Evolutionary conservation across 768 basidiomycete genomes (phyloP).

Genomic region (Zangia roseola): DNA sequence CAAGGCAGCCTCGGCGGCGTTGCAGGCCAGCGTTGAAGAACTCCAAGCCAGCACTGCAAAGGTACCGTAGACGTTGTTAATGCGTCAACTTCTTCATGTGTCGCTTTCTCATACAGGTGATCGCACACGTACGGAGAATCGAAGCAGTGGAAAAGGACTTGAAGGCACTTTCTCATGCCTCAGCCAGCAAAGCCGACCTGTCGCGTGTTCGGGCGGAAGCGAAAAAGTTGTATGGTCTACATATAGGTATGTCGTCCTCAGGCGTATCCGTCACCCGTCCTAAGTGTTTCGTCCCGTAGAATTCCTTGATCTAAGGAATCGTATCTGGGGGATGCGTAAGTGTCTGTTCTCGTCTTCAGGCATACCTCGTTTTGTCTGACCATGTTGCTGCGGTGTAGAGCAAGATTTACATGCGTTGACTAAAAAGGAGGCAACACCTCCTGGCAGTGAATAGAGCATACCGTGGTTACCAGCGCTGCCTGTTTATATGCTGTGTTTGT

Average conservation of each 20-base stretch:
- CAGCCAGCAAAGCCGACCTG: conserved; percentile 80
- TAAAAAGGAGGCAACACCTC: conserved; percentile 63
- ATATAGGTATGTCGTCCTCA: conserved; percentile 55
- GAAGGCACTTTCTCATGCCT: conserved; percentile 63
- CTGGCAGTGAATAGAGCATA: conserved; percentile 51
- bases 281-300: conserved; percentile 40
- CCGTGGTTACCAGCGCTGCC: background rate
- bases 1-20: conserved; percentile 79
- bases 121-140: conserved; percentile 78
- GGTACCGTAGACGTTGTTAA: conserved; percentile 37
- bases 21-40: conserved; percentile 87
- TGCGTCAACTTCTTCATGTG: background rate
- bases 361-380: background rate
- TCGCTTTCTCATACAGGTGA: conserved; percentile 48
- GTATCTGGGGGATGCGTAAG: conserved; percentile 89
- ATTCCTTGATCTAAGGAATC: conserved; percentile 75
- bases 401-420: conserved; percentile 75
- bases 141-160: conserved; percentile 89
- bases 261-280: background rate
- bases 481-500: background rate
- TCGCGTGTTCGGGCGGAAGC: conserved; percentile 72
- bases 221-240: conserved; percentile 84
- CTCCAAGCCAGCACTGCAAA: conserved; percentile 81
- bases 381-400: conserved; percentile 42
- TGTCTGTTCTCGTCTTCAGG: conserved; percentile 17